Percentiles rank a stretch among this genome's conserved stretches.
These are phyloP conservation scores for Warburgia ugandensis DNA, from an alignment of 164 flowering plant species.

Conservation along the genomic window DNA sequence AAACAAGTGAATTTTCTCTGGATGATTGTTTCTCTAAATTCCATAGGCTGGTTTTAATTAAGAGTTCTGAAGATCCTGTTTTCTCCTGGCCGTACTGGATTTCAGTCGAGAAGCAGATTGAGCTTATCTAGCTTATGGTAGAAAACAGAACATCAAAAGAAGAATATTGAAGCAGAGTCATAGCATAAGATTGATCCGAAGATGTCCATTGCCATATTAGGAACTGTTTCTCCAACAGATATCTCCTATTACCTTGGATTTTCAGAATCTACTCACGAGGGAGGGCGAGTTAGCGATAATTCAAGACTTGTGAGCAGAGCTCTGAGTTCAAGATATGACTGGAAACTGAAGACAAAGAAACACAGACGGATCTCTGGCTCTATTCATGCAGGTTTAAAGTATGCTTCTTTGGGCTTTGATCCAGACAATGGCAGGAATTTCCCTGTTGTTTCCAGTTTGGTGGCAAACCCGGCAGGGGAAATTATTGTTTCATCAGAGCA, in stretches of 20 bases:
- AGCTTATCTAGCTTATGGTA: background rate
- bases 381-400: constrained; percentile 22
- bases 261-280: constrained; percentile 25
- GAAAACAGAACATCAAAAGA: constrained; percentile 2
- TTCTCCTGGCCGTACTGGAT: too few relatives aligned
- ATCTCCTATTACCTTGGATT: constrained; percentile 26
- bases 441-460: constrained; percentile 35
- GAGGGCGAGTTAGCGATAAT: constrained; percentile 17
- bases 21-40: background rate
- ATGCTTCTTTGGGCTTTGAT: constrained; percentile 17
- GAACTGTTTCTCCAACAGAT: constrained; percentile 40
- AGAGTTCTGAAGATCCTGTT: background rate
- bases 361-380: constrained; percentile 23
- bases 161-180: background rate
- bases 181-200: background rate
- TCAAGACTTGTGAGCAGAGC: constrained; percentile 12
- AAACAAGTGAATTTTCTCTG: background rate
- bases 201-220: constrained; percentile 39
- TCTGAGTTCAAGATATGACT: constrained; percentile 12
- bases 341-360: constrained; percentile 21
- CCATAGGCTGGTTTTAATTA: background rate
- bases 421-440: constrained; percentile 15
- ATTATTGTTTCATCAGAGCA: constrained; percentile 51
- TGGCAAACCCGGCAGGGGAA: constrained; percentile 50
- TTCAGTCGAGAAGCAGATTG: too few relatives aligned